Percentiles rank a stretch among this genome's conserved stretches.
Evolutionary conservation across 1,284 basidiomycete species (phyloP).

Genomic region (Sporisorium reilianum): DNA sequence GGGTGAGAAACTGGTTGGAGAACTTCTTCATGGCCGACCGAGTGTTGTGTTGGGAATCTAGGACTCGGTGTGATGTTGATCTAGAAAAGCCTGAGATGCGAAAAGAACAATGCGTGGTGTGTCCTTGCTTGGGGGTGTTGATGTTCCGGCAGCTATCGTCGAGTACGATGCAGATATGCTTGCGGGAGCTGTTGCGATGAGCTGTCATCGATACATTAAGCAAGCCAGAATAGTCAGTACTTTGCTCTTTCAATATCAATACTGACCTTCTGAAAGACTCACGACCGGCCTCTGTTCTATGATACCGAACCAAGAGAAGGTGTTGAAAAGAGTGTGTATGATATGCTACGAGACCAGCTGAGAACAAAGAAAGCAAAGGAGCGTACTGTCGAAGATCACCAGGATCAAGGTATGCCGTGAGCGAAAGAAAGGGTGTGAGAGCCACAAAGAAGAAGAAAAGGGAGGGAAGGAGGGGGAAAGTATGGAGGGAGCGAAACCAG

Average conservation of each 20-base stretch:
- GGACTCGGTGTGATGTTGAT: background rate
- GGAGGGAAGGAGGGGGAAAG: slow-evolving; percentile 1
- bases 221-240: slow-evolving; percentile 1
- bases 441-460: slow-evolving; percentile 5
- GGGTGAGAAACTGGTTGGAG: slow-evolving; percentile 44
- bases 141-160: background rate
- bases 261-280: slow-evolving; percentile 3
- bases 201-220: background rate
- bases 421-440: slow-evolving; percentile 12
- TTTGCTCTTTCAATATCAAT: background rate
- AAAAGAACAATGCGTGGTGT: no score
- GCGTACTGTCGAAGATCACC: slow-evolving; percentile 23
- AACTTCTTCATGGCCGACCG: slow-evolving; percentile 37
- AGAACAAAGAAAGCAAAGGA: slow-evolving; percentile 1
- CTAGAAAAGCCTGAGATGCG: background rate
- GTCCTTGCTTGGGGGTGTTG: no score
- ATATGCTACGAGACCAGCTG: slow-evolving; percentile 5
- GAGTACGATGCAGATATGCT: background rate
- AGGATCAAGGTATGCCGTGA: slow-evolving; percentile 15
- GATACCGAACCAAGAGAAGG: slow-evolving; percentile 14
- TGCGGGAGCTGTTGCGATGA: background rate
- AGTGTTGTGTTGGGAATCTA: background rate
- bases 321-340: slow-evolving; percentile 10
- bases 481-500: slow-evolving; percentile 36
- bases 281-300: slow-evolving; percentile 31